Evolutionary conservation across 257 asterid genomes (phyloP).

Genomic region (Jacaranda mimosifolia): DNA sequence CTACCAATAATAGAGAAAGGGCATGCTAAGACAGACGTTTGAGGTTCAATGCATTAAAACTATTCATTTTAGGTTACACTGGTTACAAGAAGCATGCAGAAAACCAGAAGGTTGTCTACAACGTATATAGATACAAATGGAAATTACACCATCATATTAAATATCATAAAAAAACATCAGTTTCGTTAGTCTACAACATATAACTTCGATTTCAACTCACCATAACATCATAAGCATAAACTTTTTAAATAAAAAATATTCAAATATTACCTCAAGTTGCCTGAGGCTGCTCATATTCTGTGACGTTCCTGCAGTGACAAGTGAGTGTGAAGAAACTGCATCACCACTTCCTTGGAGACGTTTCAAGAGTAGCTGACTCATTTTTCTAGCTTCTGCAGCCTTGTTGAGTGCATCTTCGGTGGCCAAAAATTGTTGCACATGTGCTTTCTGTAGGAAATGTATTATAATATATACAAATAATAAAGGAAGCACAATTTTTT

Average conservation of each 20-base stretch:
- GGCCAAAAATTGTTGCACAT: constrained; percentile 96
- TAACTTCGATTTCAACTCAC: constrained; percentile 5
- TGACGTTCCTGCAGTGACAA: constrained; percentile 67
- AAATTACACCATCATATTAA: neutral
- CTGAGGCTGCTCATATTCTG: constrained; percentile 99
- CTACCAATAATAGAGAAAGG: constrained; percentile 52
- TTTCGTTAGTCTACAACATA: neutral
- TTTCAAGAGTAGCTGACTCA: constrained; percentile 78
- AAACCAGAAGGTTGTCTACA: no score
- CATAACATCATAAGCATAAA: neutral
- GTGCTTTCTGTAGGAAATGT: constrained; percentile 79
- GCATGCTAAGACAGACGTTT: constrained; percentile 31
- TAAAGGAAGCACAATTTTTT: neutral
- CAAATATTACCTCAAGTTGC: constrained; percentile 89
- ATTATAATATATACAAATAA: neutral
- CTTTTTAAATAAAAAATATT: neutral
- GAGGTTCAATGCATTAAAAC: constrained; percentile 10
- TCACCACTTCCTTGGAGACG: constrained; percentile 90
- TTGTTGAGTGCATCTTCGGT: constrained; percentile 97
- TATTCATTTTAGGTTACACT: neutral
- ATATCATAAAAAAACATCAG: constrained; percentile 23
- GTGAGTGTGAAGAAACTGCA: constrained; percentile 73
- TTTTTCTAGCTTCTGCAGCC: constrained; percentile 95
- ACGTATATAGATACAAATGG: constrained; percentile 12
- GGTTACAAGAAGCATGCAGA: constrained; percentile 17